Conservation (phyloP, 257 asterid genomes). For the Solanum chiquidenum region DNA sequence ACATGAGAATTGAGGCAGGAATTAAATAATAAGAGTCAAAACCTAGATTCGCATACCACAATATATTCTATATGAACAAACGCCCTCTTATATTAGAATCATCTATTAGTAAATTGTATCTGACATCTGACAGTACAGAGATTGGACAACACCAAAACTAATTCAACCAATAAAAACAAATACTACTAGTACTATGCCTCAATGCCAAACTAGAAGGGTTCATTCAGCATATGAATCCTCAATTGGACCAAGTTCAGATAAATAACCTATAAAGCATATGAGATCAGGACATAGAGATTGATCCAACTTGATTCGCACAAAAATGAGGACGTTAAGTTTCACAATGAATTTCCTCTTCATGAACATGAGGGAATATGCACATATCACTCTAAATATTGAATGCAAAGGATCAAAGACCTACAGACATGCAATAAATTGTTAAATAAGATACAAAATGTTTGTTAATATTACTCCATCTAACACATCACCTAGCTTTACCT, state of each 20-base stretch:
- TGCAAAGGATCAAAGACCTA: neutral
- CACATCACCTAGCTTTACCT: slow-evolving; percentile 30
- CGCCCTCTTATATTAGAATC: neutral
- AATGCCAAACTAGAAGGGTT: neutral
- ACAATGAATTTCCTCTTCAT: neutral
- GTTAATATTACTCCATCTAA: neutral
- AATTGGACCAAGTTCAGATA: neutral
- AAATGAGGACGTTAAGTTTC: neutral
- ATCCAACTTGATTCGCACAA: neutral
- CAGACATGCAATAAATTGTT: neutral
- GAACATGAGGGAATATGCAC: neutral
- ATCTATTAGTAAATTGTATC: neutral
- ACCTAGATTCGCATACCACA: neutral
- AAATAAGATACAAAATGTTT: neutral
- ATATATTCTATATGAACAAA: neutral
- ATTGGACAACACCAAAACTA: neutral
- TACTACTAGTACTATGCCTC: neutral
- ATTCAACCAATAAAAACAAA: neutral
- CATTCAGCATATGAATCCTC: neutral
- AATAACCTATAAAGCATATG: neutral
- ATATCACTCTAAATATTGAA: neutral
- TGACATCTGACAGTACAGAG: neutral
- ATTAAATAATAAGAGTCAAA: neutral
- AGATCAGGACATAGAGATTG: neutral
- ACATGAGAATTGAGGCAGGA: neutral